Base-by-base conservation (phyloP, 305 asterid genomes). In the Salvia sclarea region DNA sequence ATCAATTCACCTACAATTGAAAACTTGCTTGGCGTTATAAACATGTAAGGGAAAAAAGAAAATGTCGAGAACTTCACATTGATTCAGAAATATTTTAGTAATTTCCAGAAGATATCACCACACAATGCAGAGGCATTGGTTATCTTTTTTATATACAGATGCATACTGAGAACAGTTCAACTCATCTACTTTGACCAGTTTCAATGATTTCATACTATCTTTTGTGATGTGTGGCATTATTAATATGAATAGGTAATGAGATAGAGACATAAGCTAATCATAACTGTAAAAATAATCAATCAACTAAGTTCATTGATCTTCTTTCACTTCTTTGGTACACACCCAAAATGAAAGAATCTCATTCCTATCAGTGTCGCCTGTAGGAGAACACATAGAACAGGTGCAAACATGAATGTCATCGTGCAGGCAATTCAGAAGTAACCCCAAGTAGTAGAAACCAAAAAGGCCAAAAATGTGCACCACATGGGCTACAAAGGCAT, bases 161-260 rank as follows among this genome's bases (percentile, higher is more conserved):
- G 73, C 75, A 66, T 17, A 41, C 64, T 30, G 18, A 57, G 45
- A 71, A 71, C 18, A 63, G 64, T 28, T n/a, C 45, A 55, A 61
- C 44, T 48, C 30, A 25, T 37, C 64, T 41, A 12, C 41, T 44
- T 55, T 66, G 71, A 38, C 56, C 55, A 35, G 24, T 45, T 69
- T 58, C 68, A 57, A 48, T 49, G 33, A 50, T 52, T 49, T 24
- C 25, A 56, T 22, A 69, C 66, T 60, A 54, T 56, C 43, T 31
- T 31, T 64, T 52, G 20, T 54, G 44, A 72, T 48, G 68, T 38
- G 31, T 17, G 59, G 71, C 43, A 44, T 16, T 18, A 24, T 33
- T 30, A 61, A 61, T 70, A 45, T 69, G 60, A 68, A 70, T 48
- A 25, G 38, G 48, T 52, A 30, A 45, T n/a, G 48, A 16, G 61